phyloP scores from a whole-genome alignment of 2,329 filamentous ascomycete species.

The Ceratocystiopsis minuta region DNA sequence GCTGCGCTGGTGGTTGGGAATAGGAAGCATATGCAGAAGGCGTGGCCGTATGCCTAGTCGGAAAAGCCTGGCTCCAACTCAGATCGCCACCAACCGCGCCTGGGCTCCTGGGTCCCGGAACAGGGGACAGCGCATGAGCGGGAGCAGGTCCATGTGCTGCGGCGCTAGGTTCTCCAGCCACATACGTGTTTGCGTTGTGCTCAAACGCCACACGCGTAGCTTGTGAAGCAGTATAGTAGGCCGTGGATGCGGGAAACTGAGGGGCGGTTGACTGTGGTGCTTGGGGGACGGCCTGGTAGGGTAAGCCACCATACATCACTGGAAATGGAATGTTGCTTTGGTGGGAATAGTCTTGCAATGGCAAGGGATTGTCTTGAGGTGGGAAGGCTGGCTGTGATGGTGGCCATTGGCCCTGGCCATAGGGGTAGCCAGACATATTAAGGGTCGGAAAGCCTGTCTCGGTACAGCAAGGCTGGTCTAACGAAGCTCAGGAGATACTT shows the following conservation, averaged over 20 bases:
- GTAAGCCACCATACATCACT: background rate
- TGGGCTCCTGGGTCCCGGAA: conserved; percentile 1
- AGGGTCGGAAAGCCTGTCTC: no score
- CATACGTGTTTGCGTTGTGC: conserved; percentile 21
- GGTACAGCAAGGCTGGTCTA: no score
- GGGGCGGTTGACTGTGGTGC: background rate
- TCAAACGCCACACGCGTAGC: conserved; percentile 19
- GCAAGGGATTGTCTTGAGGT: no score
- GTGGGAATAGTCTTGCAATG: no score
- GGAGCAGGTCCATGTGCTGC: no score
- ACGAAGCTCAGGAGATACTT: no score
- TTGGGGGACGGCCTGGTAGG: background rate
- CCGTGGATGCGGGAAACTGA: conserved; percentile 2
- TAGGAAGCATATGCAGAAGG: background rate
- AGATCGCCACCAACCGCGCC: conserved; percentile 4
- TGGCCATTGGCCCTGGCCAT: conserved; percentile 15
- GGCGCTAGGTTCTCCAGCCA: conserved; percentile 17
- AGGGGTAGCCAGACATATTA: conserved; percentile 22
- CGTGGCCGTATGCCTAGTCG: background rate
- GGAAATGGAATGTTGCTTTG: background rate
- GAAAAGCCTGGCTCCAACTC: conserved; percentile 6
- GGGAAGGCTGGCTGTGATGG: background rate
- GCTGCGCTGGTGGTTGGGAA: background rate
- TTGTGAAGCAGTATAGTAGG: conserved; percentile 16
- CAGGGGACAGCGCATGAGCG: no score